Evolutionary conservation across 805 yeast genomes (phyloP).

Genomic region (Zygoascus biomembranicola): DNA sequence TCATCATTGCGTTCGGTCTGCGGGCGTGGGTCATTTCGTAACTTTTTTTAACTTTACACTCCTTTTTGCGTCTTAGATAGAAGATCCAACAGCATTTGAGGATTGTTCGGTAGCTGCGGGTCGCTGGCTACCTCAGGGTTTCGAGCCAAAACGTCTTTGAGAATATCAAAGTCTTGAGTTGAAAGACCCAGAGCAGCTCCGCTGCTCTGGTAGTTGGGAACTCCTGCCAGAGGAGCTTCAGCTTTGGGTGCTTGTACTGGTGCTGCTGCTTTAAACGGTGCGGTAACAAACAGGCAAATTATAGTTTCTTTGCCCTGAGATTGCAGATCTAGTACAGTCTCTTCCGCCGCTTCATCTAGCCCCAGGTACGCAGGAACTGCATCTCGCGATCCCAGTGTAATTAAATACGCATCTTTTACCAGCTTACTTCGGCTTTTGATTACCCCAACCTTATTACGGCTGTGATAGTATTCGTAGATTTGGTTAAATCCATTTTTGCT

Average conservation of each 20-base stretch:
- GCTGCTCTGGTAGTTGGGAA: not conserved
- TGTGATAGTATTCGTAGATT: constrained; percentile 39
- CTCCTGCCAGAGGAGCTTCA: not conserved
- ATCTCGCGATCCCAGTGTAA: constrained; percentile 31
- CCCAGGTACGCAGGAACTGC: constrained; percentile 18
- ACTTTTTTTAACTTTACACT: not conserved
- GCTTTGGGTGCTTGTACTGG: not conserved
- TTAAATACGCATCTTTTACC: constrained; percentile 58
- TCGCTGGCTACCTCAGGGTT: constrained; percentile 23
- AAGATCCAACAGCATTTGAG: constrained; percentile 21
- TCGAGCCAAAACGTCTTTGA: constrained; percentile 17
- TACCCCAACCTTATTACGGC: constrained; percentile 50
- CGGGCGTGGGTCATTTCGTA: not conserved
- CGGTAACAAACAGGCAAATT: constrained; percentile 13
- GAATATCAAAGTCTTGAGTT: constrained; percentile 15
- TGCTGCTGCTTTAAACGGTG: constrained; percentile 1
- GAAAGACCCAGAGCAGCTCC: constrained; percentile 17
- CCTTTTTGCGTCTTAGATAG: constrained; percentile 15
- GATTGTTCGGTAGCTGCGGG: constrained; percentile 22
- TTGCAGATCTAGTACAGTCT: not conserved
- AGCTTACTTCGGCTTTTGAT: constrained; percentile 40
- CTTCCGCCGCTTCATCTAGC: constrained; percentile 5
- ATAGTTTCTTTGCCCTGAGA: constrained; percentile 3
- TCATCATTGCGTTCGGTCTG: too few relatives aligned
- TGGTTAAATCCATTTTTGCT: constrained; percentile 22